These are phyloP conservation scores for Ceratocystis destructans DNA, from an alignment of 2,329 filamentous ascomycete species.

Conservation along the genomic window DNA sequence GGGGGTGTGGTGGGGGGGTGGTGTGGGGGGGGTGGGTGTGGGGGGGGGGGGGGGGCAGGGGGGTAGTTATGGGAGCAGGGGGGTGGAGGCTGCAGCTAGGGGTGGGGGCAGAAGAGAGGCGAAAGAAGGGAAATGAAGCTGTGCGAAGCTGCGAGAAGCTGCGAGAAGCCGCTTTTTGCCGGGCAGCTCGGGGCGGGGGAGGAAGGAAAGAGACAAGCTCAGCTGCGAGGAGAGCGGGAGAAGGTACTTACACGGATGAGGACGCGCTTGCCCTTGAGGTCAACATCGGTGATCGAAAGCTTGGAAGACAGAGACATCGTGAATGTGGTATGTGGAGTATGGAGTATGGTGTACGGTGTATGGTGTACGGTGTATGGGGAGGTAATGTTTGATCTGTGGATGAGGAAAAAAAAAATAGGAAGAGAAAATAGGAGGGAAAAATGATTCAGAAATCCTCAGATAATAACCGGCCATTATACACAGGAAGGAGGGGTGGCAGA, in stretches of 20 bases:
- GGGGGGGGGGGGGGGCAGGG: no score
- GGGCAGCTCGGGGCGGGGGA: background rate
- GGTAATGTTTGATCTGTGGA: slow-evolving; percentile 19
- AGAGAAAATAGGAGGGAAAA: background rate
- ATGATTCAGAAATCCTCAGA: background rate
- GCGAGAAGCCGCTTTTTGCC: slow-evolving; percentile 6
- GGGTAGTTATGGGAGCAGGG: no score
- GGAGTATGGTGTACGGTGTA: slow-evolving; percentile 15
- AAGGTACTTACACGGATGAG: slow-evolving; percentile 75
- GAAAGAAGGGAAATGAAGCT: background rate
- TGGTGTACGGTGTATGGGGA: slow-evolving; percentile 14
- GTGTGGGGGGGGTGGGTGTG: no score
- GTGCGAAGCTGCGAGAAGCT: no score
- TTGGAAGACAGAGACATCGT: slow-evolving; percentile 98
- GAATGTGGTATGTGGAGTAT: slow-evolving; percentile 21
- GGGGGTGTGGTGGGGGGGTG: no score
- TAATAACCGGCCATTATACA: background rate
- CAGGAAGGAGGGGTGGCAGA: background rate
- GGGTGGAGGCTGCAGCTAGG: background rate
- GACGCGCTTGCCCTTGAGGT: slow-evolving; percentile 96
- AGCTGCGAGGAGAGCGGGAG: background rate
- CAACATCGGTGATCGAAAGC: slow-evolving; percentile 89
- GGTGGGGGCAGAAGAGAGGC: background rate
- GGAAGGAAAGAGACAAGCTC: background rate
- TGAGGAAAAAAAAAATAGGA: slow-evolving; percentile 21